Conservation (phyloP, 257 asterid genomes). For the Haberlea rhodopensis region DNA sequence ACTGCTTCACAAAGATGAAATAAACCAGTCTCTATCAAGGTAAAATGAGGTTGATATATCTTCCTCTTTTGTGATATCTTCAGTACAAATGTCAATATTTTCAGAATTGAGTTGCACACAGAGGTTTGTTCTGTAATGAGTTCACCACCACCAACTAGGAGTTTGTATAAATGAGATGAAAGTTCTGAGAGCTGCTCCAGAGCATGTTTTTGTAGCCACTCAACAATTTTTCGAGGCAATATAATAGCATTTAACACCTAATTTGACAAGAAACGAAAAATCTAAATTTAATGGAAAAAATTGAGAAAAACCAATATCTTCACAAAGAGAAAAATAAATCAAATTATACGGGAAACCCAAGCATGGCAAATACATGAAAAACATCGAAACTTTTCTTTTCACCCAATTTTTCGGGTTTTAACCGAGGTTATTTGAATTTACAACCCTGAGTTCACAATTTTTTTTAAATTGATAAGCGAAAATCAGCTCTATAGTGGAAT, state of each 20-base stretch:
- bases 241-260: slow-evolving; percentile 58
- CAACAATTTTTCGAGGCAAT: slow-evolving; percentile 47
- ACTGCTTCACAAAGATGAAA: slow-evolving; percentile 55
- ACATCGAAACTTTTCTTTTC: neutral
- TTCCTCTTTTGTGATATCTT: slow-evolving; percentile 79
- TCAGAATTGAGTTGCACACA: slow-evolving; percentile 50
- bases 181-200: slow-evolving; percentile 88
- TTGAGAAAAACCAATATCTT: slow-evolving; percentile 9
- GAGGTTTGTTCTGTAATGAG: slow-evolving; percentile 36
- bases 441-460: too few species aligned
- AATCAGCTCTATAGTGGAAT: too few species aligned
- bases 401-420: too few species aligned
- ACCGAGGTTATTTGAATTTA: too few species aligned
- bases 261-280: neutral
- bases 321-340: neutral
- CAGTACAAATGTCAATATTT: slow-evolving; percentile 48
- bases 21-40: slow-evolving; percentile 56
- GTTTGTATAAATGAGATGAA: slow-evolving; percentile 54
- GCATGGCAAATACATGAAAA: neutral
- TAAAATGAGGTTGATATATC: slow-evolving; percentile 74
- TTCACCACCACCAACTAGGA: slow-evolving; percentile 48
- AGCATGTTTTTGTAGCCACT: slow-evolving; percentile 78
- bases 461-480: too few species aligned
- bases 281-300: slow-evolving; percentile 4
- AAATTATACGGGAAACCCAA: neutral